Base-by-base conservation (phyloP, 2,329 filamentous ascomycete genomes). In the Fusarium citri region DNA sequence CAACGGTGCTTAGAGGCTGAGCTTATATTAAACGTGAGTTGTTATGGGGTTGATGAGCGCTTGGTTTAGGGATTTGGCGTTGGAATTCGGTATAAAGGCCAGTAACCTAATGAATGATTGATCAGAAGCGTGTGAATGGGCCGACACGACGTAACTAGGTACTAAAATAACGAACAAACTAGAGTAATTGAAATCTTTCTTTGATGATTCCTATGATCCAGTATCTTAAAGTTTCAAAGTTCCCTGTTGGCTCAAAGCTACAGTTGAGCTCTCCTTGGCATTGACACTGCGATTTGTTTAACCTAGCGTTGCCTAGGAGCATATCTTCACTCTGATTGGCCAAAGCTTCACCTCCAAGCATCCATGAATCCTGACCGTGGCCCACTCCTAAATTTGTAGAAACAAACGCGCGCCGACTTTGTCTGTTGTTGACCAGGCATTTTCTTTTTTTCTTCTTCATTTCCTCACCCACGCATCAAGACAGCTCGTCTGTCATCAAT, bases 311-410 rank as follows among this genome's bases (percentile, higher is more conserved):
- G 68, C 64, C 64, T 71, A 8, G 64, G 53, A 69, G 42, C 55
- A 46, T 47, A 14, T 42, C n/a, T 40, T 49, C 25, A 11, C 18
- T 61, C 43, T 78, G 71, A 80, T 80, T 80, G 78, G 78, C 11
- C 67, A 61, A 71, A 80, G 78, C 78, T 80, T 50, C 60, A 69
- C 63, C 64, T 69, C 66, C 64, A 74, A 72, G 60, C 26, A 51
- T 51, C 66, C 64, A 74, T 72, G 60, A 23, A 56, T 51, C 66
- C 68, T 66, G 77, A 76, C 74, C 75, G 76, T 72, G 76, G 48
- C 49, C 55, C 65, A 58, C 64, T 60, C 61, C 74, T 73, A 78
- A 78, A 79, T 72, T 79, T 78, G 76, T 74, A 72, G 69, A 72
- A 59, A 40, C 69, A 66, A 64, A 73, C 71, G 73, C 71, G 73